A percentile compares a stretch with the other conserved stretches of the same genome.
These are phyloP conservation scores for Aspergillus calidoustus DNA, from an alignment of 2,329 filamentous ascomycete species.

Conservation along the genomic window DNA sequence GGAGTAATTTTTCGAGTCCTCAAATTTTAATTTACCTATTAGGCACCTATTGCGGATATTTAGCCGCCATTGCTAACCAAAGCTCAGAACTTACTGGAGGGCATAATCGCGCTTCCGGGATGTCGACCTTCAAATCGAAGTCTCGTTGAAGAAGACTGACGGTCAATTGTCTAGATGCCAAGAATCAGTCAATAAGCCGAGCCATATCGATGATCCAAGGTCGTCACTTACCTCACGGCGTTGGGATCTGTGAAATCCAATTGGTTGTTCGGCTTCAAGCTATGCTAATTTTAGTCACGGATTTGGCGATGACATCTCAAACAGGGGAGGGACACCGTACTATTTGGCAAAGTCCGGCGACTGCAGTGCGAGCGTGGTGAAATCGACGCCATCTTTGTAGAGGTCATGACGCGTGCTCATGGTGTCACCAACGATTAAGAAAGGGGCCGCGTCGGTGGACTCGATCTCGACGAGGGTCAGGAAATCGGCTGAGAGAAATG, in stretches of 20 bases:
- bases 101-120: conserved; percentile 81
- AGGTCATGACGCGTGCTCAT: conserved; percentile 48
- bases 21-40: conserved; percentile 44
- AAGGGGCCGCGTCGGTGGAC: conserved; percentile 4
- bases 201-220: conserved; percentile 14
- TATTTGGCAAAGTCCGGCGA: conserved; percentile 64
- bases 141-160: conserved; percentile 76
- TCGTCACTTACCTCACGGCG: conserved; percentile 66
- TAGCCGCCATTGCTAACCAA: conserved; percentile 11
- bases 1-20: not conserved
- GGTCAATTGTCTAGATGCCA: conserved; percentile 63
- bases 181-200: conserved; percentile 15
- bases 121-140: conserved; percentile 71
- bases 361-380: conserved; percentile 62
- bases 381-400: conserved; percentile 66
- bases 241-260: conserved; percentile 81
- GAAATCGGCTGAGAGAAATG: not conserved
- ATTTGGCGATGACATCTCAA: conserved; percentile 44
- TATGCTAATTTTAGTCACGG: conserved; percentile 29
- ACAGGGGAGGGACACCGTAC: conserved; percentile 44
- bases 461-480: not conserved
- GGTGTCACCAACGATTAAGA: not conserved
- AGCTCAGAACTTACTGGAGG: conserved; percentile 66
- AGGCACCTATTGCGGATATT: conserved; percentile 42
- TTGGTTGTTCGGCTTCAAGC: conserved; percentile 60